phyloP scores from a whole-genome alignment of 208 protist species.

The Wallacemonas rigidus region DNA sequence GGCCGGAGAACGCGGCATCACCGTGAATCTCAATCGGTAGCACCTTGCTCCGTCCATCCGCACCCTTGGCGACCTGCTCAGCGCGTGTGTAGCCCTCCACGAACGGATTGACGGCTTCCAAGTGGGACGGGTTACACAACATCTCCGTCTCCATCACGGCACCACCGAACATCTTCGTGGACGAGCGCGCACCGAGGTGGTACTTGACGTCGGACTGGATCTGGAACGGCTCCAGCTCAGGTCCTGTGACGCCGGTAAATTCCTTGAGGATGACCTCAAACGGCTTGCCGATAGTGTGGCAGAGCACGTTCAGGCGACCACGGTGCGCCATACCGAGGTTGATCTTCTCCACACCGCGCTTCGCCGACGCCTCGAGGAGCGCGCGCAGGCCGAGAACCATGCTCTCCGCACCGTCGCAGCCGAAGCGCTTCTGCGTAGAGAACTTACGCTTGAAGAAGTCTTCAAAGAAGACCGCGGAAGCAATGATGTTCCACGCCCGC shows the following conservation, averaged over 20 bases:
- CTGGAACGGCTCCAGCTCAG: constrained; percentile 83
- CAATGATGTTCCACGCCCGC: constrained; percentile 89
- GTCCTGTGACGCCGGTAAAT: constrained; percentile 78
- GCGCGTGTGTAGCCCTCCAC: constrained; percentile 97
- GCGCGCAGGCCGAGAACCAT: constrained; percentile 95
- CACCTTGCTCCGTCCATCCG: constrained; percentile 60
- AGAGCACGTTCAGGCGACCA: constrained; percentile 97
- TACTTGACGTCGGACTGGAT: constrained; percentile 99
- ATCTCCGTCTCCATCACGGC: constrained; percentile 93
- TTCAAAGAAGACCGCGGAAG: constrained; percentile 95
- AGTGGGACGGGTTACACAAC: constrained; percentile 98
- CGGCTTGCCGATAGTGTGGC: constrained; percentile 97
- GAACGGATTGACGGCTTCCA: constrained; percentile 99
- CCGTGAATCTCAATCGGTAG: constrained; percentile 97
- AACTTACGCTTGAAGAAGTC: constrained; percentile 95
- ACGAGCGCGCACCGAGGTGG: constrained; percentile 94
- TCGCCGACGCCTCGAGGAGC: constrained; percentile 86
- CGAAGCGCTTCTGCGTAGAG: constrained; percentile 96
- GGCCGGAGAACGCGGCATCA: constrained; percentile 98
- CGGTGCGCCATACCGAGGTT: constrained; percentile 99
- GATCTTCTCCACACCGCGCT: constrained; percentile 91
- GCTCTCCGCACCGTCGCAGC: constrained; percentile 95
- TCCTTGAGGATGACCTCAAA: constrained; percentile 92
- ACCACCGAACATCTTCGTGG: constrained; percentile 68
- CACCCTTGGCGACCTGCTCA: constrained; percentile 83